phyloP scores from a whole-genome alignment of 106 monocot species.

The Gastrodia elata region DNA sequence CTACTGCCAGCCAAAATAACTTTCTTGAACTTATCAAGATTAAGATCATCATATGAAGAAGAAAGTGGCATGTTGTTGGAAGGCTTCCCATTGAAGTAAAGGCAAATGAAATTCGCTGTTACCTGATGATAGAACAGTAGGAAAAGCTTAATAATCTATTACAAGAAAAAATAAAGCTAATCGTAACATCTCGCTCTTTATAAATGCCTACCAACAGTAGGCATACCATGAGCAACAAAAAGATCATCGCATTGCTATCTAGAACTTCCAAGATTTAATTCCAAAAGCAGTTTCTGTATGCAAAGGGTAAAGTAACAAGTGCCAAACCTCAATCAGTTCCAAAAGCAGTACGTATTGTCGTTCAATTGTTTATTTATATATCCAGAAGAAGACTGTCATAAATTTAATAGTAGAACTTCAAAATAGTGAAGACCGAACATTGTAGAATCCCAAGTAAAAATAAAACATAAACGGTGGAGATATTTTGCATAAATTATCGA shows the following conservation, averaged over 20 bases:
- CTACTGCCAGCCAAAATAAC: constrained; percentile 46
- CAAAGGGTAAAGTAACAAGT: background rate
- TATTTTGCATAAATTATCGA: background rate
- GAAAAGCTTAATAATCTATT: background rate
- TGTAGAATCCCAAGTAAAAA: background rate
- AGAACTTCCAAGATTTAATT: background rate
- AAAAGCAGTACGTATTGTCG: background rate
- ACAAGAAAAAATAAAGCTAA: background rate
- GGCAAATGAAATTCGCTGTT: constrained; percentile 27
- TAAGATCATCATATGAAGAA: constrained; percentile 12
- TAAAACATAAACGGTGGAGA: background rate
- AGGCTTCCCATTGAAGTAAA: constrained; percentile 64
- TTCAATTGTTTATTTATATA: background rate
- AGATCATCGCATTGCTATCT: background rate
- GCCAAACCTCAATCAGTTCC: background rate
- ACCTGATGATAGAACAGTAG: constrained; percentile 34
- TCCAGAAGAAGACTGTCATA: background rate
- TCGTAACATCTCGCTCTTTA: background rate
- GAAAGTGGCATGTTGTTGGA: constrained; percentile 31
- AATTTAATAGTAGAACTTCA: background rate
- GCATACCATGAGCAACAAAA: background rate
- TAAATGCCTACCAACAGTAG: background rate
- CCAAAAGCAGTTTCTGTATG: background rate
- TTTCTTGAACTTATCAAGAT: constrained; percentile 25
- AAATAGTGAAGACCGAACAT: background rate